Evolutionary conservation across 202 grass and related monocot species (phyloP).

Genomic region (Setaria italica): DNA sequence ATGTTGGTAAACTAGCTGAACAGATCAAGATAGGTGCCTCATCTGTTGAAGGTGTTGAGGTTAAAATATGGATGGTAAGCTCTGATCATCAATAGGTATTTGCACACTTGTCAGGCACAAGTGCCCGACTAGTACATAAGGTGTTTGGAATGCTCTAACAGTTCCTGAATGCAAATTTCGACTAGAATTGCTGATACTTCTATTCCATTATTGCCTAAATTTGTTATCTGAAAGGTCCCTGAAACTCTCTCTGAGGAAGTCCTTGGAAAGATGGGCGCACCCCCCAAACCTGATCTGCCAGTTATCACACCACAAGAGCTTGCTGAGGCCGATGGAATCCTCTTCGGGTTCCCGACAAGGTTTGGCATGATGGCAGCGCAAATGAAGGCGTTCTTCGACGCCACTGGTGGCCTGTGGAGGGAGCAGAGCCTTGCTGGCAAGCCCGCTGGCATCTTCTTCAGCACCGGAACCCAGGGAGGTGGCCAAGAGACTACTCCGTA

Average conservation of each 20-base stretch:
- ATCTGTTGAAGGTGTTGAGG: slow-evolving; percentile 88
- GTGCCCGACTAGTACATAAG: background rate
- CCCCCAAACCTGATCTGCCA: slow-evolving; percentile 70
- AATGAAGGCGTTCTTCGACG: slow-evolving; percentile 93
- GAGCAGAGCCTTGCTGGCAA: slow-evolving; percentile 91
- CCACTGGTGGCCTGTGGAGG: slow-evolving; percentile 87
- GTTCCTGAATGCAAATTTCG: background rate
- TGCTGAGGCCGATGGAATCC: slow-evolving; percentile 77
- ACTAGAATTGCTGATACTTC: background rate
- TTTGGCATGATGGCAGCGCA: slow-evolving; percentile 98
- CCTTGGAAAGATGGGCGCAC: slow-evolving; percentile 89
- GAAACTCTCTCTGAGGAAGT: slow-evolving; percentile 86
- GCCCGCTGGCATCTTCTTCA: slow-evolving; percentile 87
- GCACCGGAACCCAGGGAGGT: slow-evolving; percentile 91
- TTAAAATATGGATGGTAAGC: slow-evolving; percentile 86
- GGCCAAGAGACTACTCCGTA: slow-evolving; percentile 95
- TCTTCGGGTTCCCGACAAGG: slow-evolving; percentile 92
- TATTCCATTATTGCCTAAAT: background rate
- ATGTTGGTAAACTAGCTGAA: slow-evolving; percentile 86
- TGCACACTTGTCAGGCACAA: background rate
- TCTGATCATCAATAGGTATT: background rate
- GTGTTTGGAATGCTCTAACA: background rate
- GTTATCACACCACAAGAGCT: slow-evolving; percentile 79
- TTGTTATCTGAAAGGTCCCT: slow-evolving; percentile 63
- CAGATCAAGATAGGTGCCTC: slow-evolving; percentile 80